These are phyloP conservation scores for Hibiscus tridactylites DNA, from an alignment of 345 rosid species.

Conservation along the genomic window DNA sequence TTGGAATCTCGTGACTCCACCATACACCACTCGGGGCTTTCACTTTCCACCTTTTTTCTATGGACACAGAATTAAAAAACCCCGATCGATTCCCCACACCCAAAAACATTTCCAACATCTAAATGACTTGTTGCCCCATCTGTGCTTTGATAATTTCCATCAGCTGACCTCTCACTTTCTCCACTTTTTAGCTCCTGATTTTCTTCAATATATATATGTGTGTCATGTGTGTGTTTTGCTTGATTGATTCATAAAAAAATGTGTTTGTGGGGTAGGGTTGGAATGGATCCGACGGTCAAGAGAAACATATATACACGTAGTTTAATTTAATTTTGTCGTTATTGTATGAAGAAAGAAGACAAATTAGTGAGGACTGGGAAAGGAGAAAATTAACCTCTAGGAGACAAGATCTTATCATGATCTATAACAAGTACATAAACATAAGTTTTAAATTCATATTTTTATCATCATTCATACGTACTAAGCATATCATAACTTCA, in stretches of 20 bases:
- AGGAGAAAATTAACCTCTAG: background rate
- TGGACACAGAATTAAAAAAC: background rate
- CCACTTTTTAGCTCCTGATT: background rate
- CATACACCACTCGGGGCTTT: background rate
- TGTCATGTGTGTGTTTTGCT: too few relatives aligned
- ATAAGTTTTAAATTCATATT: too few relatives aligned
- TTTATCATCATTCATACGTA: too few relatives aligned
- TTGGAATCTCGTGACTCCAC: background rate
- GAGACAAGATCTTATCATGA: constrained; percentile 10
- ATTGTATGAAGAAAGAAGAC: background rate
- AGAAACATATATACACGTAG: background rate
- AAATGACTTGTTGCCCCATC: background rate
- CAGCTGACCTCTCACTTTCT: background rate
- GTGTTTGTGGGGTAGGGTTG: background rate
- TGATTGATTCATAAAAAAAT: too few relatives aligned
- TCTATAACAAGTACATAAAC: background rate
- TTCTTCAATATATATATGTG: background rate
- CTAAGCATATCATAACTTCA: too few relatives aligned
- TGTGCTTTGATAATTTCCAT: background rate
- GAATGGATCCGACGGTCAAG: background rate
- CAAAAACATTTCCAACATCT: constrained; percentile 2
- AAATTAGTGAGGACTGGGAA: background rate
- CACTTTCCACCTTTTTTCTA: background rate
- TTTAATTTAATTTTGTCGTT: background rate
- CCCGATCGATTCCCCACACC: background rate